Percentiles rank a stretch among this genome's conserved stretches.
Evolutionary conservation across 352 stramenopile species (phyloP).

Genomic region (Phytophthora pistaciae): DNA sequence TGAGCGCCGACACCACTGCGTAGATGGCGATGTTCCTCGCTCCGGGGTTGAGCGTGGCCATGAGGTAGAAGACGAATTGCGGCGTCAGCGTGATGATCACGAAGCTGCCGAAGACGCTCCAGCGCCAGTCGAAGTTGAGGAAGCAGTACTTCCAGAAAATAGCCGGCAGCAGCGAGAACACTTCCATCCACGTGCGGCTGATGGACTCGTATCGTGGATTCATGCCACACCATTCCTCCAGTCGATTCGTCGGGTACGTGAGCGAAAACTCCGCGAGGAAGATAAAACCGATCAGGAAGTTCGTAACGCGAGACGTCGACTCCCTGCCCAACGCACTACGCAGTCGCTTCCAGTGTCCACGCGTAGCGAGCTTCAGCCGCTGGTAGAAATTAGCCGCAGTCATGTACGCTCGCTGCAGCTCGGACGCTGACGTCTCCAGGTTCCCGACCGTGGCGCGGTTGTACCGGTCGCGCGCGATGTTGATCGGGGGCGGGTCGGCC

Average conservation of each 20-base stretch:
- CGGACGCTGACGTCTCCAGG: conserved; percentile 29
- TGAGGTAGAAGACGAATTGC: conserved; percentile 44
- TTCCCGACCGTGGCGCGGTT: conserved; percentile 25
- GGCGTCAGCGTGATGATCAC: conserved; percentile 48
- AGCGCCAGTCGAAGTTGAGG: conserved; percentile 45
- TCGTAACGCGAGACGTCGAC: conserved; percentile 45
- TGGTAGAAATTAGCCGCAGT: conserved; percentile 30
- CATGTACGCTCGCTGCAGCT: conserved; percentile 25
- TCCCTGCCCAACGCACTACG: conserved; percentile 42
- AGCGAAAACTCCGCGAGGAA: conserved; percentile 63
- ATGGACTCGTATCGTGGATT: conserved; percentile 39
- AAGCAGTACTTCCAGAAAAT: conserved; percentile 45
- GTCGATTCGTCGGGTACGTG: conserved; percentile 43
- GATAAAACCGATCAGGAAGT: conserved; percentile 55
- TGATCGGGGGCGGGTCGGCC: conserved; percentile 37
- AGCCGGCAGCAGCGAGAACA: conserved; percentile 38
- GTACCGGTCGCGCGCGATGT: conserved; percentile 33
- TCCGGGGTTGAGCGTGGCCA: conserved; percentile 34
- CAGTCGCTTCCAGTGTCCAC: conserved; percentile 47
- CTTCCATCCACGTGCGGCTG: conserved; percentile 38
- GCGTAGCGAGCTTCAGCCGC: conserved; percentile 30
- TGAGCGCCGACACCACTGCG: conserved; percentile 42
- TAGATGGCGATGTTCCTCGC: conserved; percentile 40
- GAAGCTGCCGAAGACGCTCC: conserved; percentile 38
- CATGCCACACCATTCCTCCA: conserved; percentile 52